A percentile compares a stretch with the other conserved stretches of the same genome.
Conservation (phyloP, 306 rosid species). For the Malus sieversii region DNA sequence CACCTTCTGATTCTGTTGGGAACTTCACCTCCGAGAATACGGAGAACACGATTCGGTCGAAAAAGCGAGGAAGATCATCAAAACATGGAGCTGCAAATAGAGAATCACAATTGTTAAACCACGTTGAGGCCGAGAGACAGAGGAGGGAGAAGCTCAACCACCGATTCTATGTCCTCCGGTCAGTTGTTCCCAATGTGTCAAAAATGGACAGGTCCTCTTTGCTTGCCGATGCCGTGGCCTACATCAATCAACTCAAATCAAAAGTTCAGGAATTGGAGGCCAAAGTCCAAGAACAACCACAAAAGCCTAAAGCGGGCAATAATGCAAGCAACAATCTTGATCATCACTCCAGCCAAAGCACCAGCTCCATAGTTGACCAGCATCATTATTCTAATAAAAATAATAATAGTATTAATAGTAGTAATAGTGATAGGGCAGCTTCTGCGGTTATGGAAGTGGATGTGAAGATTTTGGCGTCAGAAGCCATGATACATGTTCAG, state of each 20-base stretch:
- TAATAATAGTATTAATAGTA: too few species aligned
- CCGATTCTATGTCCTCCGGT: constrained; percentile 42
- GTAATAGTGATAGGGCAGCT: too few species aligned
- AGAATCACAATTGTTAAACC: not conserved
- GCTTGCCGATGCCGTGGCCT: constrained; percentile 28
- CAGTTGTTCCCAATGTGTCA: constrained; percentile 44
- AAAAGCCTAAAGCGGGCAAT: not conserved
- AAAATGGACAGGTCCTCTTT: constrained; percentile 53
- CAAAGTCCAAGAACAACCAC: not conserved
- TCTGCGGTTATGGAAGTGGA: constrained; percentile 16
- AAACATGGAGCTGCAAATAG: not conserved
- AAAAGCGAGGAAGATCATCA: not conserved
- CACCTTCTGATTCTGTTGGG: not conserved
- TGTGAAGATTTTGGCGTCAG: constrained; percentile 29
- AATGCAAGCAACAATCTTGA: not conserved
- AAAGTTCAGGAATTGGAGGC: constrained; percentile 11
- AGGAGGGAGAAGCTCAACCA: constrained; percentile 34
- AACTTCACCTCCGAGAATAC: not conserved
- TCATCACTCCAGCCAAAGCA: not conserved
- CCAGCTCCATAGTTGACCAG: not conserved
- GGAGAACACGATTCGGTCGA: not conserved
- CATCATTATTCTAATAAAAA: not conserved
- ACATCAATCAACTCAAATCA: constrained; percentile 33
- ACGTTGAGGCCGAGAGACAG: constrained; percentile 47
- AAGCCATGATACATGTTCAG: constrained; percentile 41